Conservation (phyloP, 192 early-diverging fungal species). For the Coemansia sp. region DNA sequence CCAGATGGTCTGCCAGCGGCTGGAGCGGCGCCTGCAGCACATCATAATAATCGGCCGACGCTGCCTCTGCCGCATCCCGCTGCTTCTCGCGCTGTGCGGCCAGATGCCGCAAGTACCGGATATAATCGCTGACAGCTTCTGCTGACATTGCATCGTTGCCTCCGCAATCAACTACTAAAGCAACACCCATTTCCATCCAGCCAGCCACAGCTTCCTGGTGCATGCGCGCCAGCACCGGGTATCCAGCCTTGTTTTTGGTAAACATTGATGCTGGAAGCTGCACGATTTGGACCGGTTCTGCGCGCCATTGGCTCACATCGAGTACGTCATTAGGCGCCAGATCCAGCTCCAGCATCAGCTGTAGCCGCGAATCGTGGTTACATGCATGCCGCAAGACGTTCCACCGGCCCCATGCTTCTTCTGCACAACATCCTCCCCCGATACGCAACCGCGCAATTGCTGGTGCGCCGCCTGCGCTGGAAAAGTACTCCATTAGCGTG, state of each 20-base stretch:
- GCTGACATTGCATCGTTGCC: not conserved
- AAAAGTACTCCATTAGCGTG: slow-evolving; percentile 16
- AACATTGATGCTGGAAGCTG: slow-evolving; percentile 76
- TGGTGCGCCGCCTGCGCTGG: not conserved
- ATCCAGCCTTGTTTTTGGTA: slow-evolving; percentile 76
- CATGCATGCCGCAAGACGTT: slow-evolving; percentile 74
- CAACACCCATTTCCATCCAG: slow-evolving; percentile 40
- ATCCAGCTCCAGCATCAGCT: slow-evolving; percentile 61
- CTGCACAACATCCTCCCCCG: slow-evolving; percentile 8
- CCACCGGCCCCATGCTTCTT: slow-evolving; percentile 76
- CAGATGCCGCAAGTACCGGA: slow-evolving; percentile 79
- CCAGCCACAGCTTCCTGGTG: slow-evolving; percentile 62
- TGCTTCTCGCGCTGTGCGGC: slow-evolving; percentile 60
- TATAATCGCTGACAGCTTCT: slow-evolving; percentile 6
- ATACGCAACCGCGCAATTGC: slow-evolving; percentile 58
- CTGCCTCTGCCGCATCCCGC: slow-evolving; percentile 28
- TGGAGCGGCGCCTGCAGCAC: slow-evolving; percentile 82
- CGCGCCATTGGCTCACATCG: slow-evolving; percentile 64
- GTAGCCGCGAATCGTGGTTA: slow-evolving; percentile 64
- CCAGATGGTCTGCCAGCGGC: slow-evolving; percentile 95
- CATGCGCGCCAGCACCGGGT: slow-evolving; percentile 80
- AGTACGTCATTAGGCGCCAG: slow-evolving; percentile 45
- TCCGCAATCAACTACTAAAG: slow-evolving; percentile 21
- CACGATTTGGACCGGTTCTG: slow-evolving; percentile 83
- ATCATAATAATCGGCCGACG: slow-evolving; percentile 84